Conservation (phyloP, 441 rosid genomes). For the Brassica balearica region DNA sequence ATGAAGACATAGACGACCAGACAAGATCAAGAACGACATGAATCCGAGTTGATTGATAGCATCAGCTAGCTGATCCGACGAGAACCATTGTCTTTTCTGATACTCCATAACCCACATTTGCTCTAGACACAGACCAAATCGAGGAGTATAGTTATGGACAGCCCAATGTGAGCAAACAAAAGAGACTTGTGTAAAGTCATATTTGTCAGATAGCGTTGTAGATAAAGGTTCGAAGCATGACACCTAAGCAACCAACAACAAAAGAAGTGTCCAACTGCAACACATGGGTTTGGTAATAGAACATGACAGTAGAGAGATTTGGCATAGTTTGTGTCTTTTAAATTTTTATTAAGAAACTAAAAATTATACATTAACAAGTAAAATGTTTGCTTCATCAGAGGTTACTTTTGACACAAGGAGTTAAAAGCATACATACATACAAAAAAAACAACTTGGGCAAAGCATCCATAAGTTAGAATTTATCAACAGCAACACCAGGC, state of each 20-base stretch:
- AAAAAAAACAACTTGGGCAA: background rate
- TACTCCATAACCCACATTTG: slow-evolving; percentile 61
- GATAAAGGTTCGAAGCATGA: slow-evolving; percentile 83
- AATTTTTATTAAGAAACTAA: too few relatives aligned
- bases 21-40: slow-evolving; percentile 93
- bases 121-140: slow-evolving; percentile 76
- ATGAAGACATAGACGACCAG: slow-evolving; percentile 90
- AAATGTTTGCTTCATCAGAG: slow-evolving; percentile 27
- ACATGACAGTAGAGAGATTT: slow-evolving; percentile 90
- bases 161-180: slow-evolving; percentile 75
- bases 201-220: slow-evolving; percentile 75
- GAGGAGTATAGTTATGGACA: slow-evolving; percentile 64
- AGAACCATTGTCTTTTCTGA: slow-evolving; percentile 88
- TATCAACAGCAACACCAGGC: slow-evolving; percentile 72
- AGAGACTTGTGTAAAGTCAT: slow-evolving; percentile 84
- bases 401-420: slow-evolving; percentile 1
- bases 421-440: slow-evolving; percentile 1
- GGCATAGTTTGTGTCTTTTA: slow-evolving; percentile 56
- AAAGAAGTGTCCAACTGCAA: slow-evolving; percentile 86
- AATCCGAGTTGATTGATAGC: slow-evolving; percentile 91
- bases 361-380: background rate
- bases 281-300: slow-evolving; percentile 92
- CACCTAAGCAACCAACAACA: slow-evolving; percentile 92
- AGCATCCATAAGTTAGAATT: slow-evolving; percentile 55
- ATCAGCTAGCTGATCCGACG: slow-evolving; percentile 84